Percentiles rank a stretch among this genome's conserved stretches.
phyloP scores from a whole-genome alignment of 2,329 filamentous ascomycete species.

The Nothopassalora personata region DNA sequence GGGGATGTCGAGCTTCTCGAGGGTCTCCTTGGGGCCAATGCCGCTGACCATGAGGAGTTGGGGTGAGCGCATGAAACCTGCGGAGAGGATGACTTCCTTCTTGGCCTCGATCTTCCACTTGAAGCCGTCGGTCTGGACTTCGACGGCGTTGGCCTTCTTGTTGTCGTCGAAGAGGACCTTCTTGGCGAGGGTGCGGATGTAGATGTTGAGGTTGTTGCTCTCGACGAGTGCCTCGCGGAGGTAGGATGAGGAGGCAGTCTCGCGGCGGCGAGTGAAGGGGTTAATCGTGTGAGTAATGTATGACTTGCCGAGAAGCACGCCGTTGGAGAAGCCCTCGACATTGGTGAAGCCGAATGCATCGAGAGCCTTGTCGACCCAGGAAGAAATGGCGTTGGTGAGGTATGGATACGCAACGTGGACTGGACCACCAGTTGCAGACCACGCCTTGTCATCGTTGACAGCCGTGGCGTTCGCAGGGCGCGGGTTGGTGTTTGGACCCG shows the following conservation, averaged over 20 bases:
- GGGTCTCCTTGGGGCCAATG: slow-evolving; percentile 27
- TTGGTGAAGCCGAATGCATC: background rate
- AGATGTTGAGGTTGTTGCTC: slow-evolving; percentile 30
- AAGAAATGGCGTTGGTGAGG: background rate
- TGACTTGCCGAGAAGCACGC: background rate
- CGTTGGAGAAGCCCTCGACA: background rate
- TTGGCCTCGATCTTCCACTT: slow-evolving; percentile 26
- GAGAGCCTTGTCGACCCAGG: background rate
- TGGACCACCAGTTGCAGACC: background rate
- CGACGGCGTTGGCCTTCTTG: slow-evolving; percentile 28
- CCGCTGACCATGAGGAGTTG: slow-evolving; percentile 35
- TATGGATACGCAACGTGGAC: slow-evolving; percentile 2
- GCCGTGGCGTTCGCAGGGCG: slow-evolving; percentile 4
- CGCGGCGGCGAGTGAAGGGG: background rate
- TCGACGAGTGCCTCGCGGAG: slow-evolving; percentile 24
- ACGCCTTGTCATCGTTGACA: background rate
- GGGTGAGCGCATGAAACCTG: slow-evolving; percentile 39
- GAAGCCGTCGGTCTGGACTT: slow-evolving; percentile 22
- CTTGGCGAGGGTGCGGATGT: slow-evolving; percentile 30
- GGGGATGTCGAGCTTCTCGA: slow-evolving; percentile 30
- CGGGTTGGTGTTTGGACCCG: background rate
- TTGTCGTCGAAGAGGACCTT: slow-evolving; percentile 30
- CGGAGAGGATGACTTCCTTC: slow-evolving; percentile 42
- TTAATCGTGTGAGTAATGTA: background rate
- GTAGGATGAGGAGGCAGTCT: slow-evolving; percentile 26